phyloP scores from a whole-genome alignment of 1,139 yeast species.

The Suhomyces coccinellae region DNA sequence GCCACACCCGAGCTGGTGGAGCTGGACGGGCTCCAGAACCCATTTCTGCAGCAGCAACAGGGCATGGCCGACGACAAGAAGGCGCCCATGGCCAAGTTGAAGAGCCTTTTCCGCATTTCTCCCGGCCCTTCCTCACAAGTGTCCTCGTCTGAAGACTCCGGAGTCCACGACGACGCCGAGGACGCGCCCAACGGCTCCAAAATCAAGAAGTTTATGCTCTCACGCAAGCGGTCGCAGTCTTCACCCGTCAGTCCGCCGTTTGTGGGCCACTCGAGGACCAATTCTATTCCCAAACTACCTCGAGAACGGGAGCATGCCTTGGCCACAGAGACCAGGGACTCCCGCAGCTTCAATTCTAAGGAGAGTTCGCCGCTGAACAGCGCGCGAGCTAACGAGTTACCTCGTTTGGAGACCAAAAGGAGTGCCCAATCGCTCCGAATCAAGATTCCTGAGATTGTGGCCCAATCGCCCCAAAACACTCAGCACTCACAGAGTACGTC shows the following conservation, averaged over 20 bases:
- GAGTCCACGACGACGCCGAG: not conserved
- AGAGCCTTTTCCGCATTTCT: slow-evolving; percentile 17
- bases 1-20: slow-evolving; percentile 6
- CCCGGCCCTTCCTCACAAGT: slow-evolving; percentile 7
- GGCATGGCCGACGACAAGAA: slow-evolving; percentile 12
- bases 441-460: slow-evolving; percentile 12
- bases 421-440: slow-evolving; percentile 6
- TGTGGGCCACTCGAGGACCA: slow-evolving; percentile 4
- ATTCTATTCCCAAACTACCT: slow-evolving; percentile 2
- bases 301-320: not conserved
- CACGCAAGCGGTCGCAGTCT: slow-evolving; percentile 29
- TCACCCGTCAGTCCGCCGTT: slow-evolving; percentile 19
- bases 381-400: not conserved
- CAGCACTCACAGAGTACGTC: slow-evolving; percentile 1
- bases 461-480: slow-evolving; percentile 7
- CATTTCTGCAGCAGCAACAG: slow-evolving; percentile 8
- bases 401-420: slow-evolving; percentile 15
- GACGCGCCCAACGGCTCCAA: slow-evolving; percentile 1
- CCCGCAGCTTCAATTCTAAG: not conserved
- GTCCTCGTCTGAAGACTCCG: not conserved
- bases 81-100: slow-evolving; percentile 17
- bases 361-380: not conserved
- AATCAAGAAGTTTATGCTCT: slow-evolving; percentile 18
- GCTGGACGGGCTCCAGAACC: slow-evolving; percentile 3
- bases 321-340: not conserved